Conservation (phyloP, 179 eudicot species). For the Patellifolia procumbens region DNA sequence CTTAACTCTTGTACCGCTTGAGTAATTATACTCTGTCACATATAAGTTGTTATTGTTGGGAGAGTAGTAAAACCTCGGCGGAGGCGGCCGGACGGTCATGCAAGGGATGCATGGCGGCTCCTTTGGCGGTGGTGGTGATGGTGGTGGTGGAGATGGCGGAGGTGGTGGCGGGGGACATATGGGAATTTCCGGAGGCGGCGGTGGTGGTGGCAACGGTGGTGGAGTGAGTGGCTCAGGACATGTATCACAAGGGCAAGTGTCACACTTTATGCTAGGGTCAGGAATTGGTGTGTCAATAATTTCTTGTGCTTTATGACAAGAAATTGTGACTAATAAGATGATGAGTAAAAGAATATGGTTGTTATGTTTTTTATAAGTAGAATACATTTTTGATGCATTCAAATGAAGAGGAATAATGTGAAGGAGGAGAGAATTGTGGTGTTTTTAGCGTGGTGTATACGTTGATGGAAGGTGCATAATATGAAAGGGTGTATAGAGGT, state of each 20-base stretch:
- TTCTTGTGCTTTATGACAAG: slow-evolving; percentile 21
- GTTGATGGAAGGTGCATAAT: not conserved
- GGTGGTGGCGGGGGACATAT: slow-evolving; percentile 23
- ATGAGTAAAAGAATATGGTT: slow-evolving; percentile 7
- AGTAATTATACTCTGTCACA: slow-evolving; percentile 23
- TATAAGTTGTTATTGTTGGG: slow-evolving; percentile 16
- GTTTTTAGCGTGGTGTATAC: slow-evolving; percentile 1
- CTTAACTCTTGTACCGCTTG: not conserved
- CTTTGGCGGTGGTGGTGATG: slow-evolving; percentile 19
- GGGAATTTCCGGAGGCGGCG: not conserved
- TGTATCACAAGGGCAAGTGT: slow-evolving; percentile 30
- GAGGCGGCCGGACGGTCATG: slow-evolving; percentile 19
- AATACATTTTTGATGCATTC: slow-evolving; percentile 15
- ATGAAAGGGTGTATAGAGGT: slow-evolving; percentile 1
- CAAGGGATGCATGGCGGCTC: slow-evolving; percentile 21
- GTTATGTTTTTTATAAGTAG: not conserved
- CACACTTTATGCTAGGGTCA: slow-evolving; percentile 26
- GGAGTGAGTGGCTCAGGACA: slow-evolving; percentile 18
- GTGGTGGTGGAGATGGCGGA: slow-evolving; percentile 11
- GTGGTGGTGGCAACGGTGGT: slow-evolving; percentile 28
- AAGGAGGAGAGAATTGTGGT: not conserved
- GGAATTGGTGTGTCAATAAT: slow-evolving; percentile 12
- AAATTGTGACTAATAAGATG: not conserved
- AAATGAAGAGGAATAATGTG: not conserved
- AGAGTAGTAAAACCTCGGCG: slow-evolving; percentile 20